phyloP scores from a whole-genome alignment of 2,329 filamentous ascomycete species.

The Bimuria novae-zelandiae region DNA sequence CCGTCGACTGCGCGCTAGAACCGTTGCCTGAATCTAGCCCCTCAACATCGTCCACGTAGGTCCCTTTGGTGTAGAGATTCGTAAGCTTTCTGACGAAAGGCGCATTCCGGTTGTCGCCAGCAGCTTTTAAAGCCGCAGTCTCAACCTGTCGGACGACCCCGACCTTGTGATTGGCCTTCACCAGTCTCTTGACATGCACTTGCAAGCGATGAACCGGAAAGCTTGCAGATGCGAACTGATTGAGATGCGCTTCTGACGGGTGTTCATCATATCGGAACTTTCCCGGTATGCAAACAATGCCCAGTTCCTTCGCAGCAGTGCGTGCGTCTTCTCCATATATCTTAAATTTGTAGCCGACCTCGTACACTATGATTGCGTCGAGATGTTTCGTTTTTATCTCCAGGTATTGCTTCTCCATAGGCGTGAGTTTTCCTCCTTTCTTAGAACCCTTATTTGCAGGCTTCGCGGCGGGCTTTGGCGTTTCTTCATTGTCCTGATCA shows the following conservation, averaged over 20 bases:
- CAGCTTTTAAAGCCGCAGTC: constrained; percentile 94
- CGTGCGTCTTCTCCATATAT: constrained; percentile 97
- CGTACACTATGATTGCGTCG: constrained; percentile 87
- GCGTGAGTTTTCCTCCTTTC: constrained; percentile 83
- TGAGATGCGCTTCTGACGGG: constrained; percentile 82
- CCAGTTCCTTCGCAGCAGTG: constrained; percentile 83
- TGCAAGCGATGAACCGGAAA: constrained; percentile 90
- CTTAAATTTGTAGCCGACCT: constrained; percentile 97
- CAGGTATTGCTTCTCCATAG: constrained; percentile 90
- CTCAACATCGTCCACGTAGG: constrained; percentile 92
- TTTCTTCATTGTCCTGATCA: constrained; percentile 59
- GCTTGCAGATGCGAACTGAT: constrained; percentile 92
- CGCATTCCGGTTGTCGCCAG: constrained; percentile 88
- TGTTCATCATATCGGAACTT: constrained; percentile 92
- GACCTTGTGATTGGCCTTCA: constrained; percentile 92
- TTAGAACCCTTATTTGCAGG: constrained; percentile 61
- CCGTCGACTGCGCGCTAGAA: constrained; percentile 65
- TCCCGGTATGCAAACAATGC: constrained; percentile 95
- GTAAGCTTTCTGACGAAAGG: constrained; percentile 93
- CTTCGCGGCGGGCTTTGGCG: constrained; percentile 53
- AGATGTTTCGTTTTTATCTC: constrained; percentile 91
- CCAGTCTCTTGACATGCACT: constrained; percentile 91
- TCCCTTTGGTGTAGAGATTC: constrained; percentile 96
- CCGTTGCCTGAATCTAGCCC: constrained; percentile 66
- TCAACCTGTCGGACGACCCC: constrained; percentile 93